Base-by-base conservation (phyloP, 2,329 filamentous ascomycete genomes). In the Aspergillus sp. region DNA sequence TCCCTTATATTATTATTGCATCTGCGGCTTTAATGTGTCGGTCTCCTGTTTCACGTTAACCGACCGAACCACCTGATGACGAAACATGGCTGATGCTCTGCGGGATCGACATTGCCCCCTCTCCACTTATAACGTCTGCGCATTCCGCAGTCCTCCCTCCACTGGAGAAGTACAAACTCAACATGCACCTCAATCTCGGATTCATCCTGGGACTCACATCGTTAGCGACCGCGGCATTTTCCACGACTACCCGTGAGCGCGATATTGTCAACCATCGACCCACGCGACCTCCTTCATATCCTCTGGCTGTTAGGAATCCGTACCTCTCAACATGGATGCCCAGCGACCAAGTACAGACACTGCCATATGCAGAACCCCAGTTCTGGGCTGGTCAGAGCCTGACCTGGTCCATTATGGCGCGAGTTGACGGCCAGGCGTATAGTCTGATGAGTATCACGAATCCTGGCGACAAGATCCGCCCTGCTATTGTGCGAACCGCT, bases 241-340 rank as follows among this genome's bases (percentile, higher is more conserved):
- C 65, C 3, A 27, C 61, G 7, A 51, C 66, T 19, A 55, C 53
- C 15, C 46, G 46, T 7, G 55, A 59, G 27, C 56, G 46, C 12
- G 23, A 52, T 5, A 35, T 39, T 17, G 33, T 71, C 44, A 57
- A 35, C 3, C 58, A 72, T 57, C 58, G 62, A 12, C 70, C 71
- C 21, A 65, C 71, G 5, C 59, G 68, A 23, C 75, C 77, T 8
- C 77, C 77, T 5, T 78, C 77, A 1, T 79, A 78, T 62, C 77
- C 77, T 2, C 60, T 79, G 46, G 77, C 76, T 9, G 77, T 79
- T 15, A 72, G 73, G 39, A 77, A 74, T 57, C 76, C 76, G 37
- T 79, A 78, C 59, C 67, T 78, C 15, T 78, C 75, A 50, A 65
- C 72, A 64, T 80, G 77, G 77, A 72, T 80, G 60, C 76, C 77